Evolutionary conservation across 2,329 filamentous ascomycete species (phyloP), one percentile per base, ranked within the genome.

Genomic region (Onygenales sp.): DNA sequence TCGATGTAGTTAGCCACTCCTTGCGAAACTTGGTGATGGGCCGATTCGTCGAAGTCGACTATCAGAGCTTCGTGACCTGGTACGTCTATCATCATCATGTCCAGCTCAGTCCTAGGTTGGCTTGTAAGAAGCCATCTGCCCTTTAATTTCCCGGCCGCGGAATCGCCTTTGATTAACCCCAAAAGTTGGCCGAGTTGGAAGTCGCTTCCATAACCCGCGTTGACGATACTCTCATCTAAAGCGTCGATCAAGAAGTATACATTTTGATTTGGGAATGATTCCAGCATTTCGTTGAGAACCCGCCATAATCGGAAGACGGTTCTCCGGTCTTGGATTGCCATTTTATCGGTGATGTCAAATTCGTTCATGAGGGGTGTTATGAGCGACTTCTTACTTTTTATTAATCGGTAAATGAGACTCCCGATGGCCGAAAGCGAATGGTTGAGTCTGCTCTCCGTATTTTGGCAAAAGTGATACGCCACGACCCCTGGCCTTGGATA

Each of bases 381-480:
- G 17, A 17, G 17, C 17, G 17, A 17, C 17, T 17, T 17, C 17
- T 17, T 17, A 17, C 17, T 17, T 17, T 17, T 17, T 17, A 17
- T 17, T 17, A 17, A 17, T 17, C 17, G 17, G 17, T 17, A 17
- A 17, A 17, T 17, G 17, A 17, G 17, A 17, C 17, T 17, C 2
- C 17, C 17, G 17, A 17, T 17, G 17, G 17, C 2, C 17, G 17
- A 17, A 17, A 17, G 17, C 17, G 17, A 17, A 17, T 17, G 17
- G 17, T 17, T 17, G 17, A 17, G 17, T 17, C 17, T 17, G 17
- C 17, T 17, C 17, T 17, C 17, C n/a, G 27, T 17, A 17, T 8
- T 39, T 31, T 55, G 53, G 36, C 35, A 52, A 27, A 52, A 52
- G 49, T 46, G 53, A 38, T 45, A 54, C 7, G 31, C 17, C 38